A percentile compares a stretch with the other conserved stretches of the same genome.
Conservation (phyloP, 2,329 filamentous ascomycete species). For the Paramyrothecium roridum region DNA sequence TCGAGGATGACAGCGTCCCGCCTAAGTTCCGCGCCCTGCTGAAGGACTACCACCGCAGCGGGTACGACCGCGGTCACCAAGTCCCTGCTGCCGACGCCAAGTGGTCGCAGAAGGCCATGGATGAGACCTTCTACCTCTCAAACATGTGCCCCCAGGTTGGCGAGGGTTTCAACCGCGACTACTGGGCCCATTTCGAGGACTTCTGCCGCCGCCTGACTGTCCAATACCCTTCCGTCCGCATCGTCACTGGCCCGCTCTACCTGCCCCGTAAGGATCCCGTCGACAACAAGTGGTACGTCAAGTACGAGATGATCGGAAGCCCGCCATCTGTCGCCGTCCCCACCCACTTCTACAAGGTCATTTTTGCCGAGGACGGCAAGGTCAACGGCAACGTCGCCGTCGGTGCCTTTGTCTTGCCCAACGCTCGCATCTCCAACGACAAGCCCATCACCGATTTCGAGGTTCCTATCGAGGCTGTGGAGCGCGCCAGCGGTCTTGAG, state of each 20-base stretch:
- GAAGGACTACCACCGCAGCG: constrained; percentile 90
- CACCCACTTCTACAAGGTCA: constrained; percentile 99
- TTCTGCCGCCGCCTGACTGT: constrained; percentile 84
- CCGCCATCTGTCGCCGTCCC: constrained; percentile 94
- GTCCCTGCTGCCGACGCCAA: constrained; percentile 95
- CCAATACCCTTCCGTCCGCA: constrained; percentile 80
- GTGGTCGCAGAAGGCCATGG: constrained; percentile 92
- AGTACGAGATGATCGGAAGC: constrained; percentile 91
- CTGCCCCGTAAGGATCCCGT: constrained; percentile 75
- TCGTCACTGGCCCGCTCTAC: constrained; percentile 93
- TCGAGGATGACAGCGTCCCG: constrained; percentile 78
- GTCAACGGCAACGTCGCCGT: constrained; percentile 74
- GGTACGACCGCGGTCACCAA: constrained; percentile 95
- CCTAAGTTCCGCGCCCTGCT: constrained; percentile 85
- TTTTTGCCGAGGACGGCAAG: constrained; percentile 84
- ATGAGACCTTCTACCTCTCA: constrained; percentile 86
- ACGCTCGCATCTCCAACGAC: constrained; percentile 80
- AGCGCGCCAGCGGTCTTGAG: constrained; percentile 87
- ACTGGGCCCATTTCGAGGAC: constrained; percentile 98
- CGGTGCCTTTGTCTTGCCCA: constrained; percentile 92
- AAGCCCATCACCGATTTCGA: constrained; percentile 91
- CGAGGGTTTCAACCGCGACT: constrained; percentile 97
- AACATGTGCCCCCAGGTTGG: constrained; percentile 99
- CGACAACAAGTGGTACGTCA: constrained; percentile 94
- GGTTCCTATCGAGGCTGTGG: constrained; percentile 88